Evolutionary conservation across 1,284 basidiomycete species (phyloP), one percentile per base, ranked within the genome.

Genomic region (Mycena sp.): DNA sequence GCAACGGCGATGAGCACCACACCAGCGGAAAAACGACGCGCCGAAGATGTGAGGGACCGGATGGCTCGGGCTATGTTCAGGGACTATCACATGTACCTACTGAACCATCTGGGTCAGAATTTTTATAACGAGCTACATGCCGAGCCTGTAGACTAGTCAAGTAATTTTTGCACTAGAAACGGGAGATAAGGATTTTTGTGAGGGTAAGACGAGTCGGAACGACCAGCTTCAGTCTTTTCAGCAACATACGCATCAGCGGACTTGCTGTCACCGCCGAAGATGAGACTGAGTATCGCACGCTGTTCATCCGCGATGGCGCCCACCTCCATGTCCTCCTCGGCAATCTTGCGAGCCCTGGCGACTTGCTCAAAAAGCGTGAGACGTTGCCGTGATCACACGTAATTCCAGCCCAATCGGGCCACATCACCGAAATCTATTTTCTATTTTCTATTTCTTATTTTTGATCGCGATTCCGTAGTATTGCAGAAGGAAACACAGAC

Each of bases 1-100:
- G 49, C 58, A 46, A 29, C 32, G 19, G 35, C 30, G 7, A 4
- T 19, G 48, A 30, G 25, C 17, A 26, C 23, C 4, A 11, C 35
- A 5, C 3, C 19, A 11, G 32, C 50, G 44, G 63, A 64, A 30
- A 55, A 53, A 26, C 12, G 21, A 16, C 25, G 40, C 17, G 64
- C 56, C 48, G 49, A 65, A 28, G n/a, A 6, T 3, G 41, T 45
- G 12, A 16, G 57, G 21, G 61, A 63, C 46, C 14, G 21, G 10
- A 66, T 68, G 46, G 67, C 67, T 19, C 32, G 58, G 26, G 52
- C 19, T 7, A 68, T 68, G 67, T 68, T 64, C 64, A 48, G 56
- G 7, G 35, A 48, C 45, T 68, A 68, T 19, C 14, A 54, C n/a
- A 70, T 10, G 23, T 25, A 30, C 7, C 10, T 44, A 12, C 12